phyloP scores from a whole-genome alignment of 2,329 filamentous ascomycete species.

The Trichoderma sp. region DNA sequence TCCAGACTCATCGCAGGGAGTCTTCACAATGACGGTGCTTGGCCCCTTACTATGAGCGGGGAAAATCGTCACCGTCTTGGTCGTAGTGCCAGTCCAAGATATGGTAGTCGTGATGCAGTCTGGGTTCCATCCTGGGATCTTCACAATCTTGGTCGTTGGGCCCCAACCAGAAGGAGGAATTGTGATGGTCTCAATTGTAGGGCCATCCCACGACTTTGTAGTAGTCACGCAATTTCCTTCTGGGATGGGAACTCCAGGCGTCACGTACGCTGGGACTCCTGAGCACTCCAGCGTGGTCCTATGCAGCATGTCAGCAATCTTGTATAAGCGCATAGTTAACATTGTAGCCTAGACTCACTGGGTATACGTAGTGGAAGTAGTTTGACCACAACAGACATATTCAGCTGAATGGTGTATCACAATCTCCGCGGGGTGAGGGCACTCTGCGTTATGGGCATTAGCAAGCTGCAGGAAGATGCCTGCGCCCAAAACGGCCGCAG shows the following conservation, averaged over 20 bases:
- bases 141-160: neutral
- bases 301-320: too few species aligned
- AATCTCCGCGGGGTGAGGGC: too few species aligned
- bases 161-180: slow-evolving; percentile 1
- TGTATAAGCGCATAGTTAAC: too few species aligned
- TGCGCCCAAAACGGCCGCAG: too few species aligned
- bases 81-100: neutral
- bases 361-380: too few species aligned
- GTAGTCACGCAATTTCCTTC: slow-evolving; percentile 3
- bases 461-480: too few species aligned
- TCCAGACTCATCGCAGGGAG: neutral
- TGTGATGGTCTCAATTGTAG: neutral
- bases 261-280: too few species aligned
- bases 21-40: neutral
- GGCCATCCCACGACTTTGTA: neutral
- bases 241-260: neutral
- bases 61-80: neutral
- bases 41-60: neutral
- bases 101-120: neutral
- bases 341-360: too few species aligned
- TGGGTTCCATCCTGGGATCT: neutral
- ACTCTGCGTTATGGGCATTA: too few species aligned
- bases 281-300: too few species aligned
- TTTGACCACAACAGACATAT: too few species aligned
- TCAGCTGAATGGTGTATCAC: too few species aligned